These are phyloP conservation scores for Fraxinus velutina DNA, from an alignment of 305 asterid species.

Conservation along the genomic window DNA sequence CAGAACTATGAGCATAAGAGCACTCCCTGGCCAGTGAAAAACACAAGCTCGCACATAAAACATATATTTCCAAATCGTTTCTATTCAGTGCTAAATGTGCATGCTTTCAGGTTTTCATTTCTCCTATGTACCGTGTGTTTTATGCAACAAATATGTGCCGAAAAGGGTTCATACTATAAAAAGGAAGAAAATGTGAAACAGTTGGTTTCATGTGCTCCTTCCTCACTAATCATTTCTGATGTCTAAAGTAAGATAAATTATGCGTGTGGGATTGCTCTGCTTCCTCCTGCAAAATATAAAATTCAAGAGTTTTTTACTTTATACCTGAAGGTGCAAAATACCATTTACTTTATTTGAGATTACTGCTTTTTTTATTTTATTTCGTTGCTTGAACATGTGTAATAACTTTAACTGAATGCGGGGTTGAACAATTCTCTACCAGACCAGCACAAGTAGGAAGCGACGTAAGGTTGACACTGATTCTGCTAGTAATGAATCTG, in stretches of 20 bases:
- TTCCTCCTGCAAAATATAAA: neutral
- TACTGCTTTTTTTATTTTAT: neutral
- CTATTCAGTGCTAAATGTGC: neutral
- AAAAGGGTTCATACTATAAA: neutral
- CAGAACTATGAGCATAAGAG: neutral
- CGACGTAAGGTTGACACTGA: conserved; percentile 66
- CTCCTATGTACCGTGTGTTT: neutral
- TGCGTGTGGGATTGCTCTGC: neutral
- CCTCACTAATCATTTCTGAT: neutral
- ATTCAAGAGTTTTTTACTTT: neutral
- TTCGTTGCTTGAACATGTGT: neutral
- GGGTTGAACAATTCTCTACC: conserved; percentile 27
- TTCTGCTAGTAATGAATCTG: conserved; percentile 57
- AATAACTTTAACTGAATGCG: conserved; percentile 1
- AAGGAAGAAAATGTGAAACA: neutral
- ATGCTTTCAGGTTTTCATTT: neutral
- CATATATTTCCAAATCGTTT: neutral
- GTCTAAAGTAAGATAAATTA: neutral
- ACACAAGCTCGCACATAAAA: neutral
- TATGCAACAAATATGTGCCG: neutral
- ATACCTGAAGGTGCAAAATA: neutral
- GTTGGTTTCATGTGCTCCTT: neutral
- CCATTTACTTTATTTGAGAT: neutral
- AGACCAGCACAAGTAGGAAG: conserved; percentile 75
- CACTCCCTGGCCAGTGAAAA: neutral